A percentile compares a stretch with the other conserved stretches of the same genome.
Evolutionary conservation across 306 rosid species (phyloP).

Genomic region (Casuarina cunninghamiana): DNA sequence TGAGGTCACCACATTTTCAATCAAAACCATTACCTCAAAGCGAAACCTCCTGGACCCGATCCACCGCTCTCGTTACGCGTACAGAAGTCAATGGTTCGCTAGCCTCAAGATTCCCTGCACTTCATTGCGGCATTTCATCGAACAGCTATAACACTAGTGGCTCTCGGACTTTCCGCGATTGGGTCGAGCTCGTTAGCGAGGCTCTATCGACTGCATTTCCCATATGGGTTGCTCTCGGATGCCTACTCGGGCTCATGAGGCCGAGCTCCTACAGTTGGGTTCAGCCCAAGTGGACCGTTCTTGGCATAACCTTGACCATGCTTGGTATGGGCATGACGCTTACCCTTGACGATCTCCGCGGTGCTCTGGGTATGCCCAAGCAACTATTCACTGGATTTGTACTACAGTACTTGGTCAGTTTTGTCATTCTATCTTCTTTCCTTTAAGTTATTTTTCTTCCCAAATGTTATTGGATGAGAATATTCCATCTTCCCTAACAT

Average conservation of each 20-base stretch:
- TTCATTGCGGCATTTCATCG: slow-evolving; percentile 65
- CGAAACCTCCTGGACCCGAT: slow-evolving; percentile 5
- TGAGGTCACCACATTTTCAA: slow-evolving; percentile 9
- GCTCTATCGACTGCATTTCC: slow-evolving; percentile 69
- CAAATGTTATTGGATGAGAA: neutral
- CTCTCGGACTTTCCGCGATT: slow-evolving; percentile 47
- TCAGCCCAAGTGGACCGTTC: slow-evolving; percentile 51
- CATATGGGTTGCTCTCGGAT: slow-evolving; percentile 77
- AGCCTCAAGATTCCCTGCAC: slow-evolving; percentile 9
- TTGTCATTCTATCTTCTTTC: neutral
- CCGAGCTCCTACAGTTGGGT: slow-evolving; percentile 74
- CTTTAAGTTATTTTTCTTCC: neutral
- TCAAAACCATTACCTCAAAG: slow-evolving; percentile 6
- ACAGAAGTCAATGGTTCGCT: neutral
- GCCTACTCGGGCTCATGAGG: slow-evolving; percentile 53
- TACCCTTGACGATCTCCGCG: slow-evolving; percentile 76
- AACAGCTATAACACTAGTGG: slow-evolving; percentile 24
- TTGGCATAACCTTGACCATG: slow-evolving; percentile 66
- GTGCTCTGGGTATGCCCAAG: slow-evolving; percentile 77
- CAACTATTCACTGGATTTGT: slow-evolving; percentile 65
- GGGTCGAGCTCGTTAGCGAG: slow-evolving; percentile 57
- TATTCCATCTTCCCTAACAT: neutral
- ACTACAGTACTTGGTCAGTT: slow-evolving; percentile 78
- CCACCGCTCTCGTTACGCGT: neutral
- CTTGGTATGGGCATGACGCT: slow-evolving; percentile 98